These are phyloP conservation scores for Lichina pygmaea DNA, from an alignment of 495 filamentous ascomycete species.

Conservation along the genomic window DNA sequence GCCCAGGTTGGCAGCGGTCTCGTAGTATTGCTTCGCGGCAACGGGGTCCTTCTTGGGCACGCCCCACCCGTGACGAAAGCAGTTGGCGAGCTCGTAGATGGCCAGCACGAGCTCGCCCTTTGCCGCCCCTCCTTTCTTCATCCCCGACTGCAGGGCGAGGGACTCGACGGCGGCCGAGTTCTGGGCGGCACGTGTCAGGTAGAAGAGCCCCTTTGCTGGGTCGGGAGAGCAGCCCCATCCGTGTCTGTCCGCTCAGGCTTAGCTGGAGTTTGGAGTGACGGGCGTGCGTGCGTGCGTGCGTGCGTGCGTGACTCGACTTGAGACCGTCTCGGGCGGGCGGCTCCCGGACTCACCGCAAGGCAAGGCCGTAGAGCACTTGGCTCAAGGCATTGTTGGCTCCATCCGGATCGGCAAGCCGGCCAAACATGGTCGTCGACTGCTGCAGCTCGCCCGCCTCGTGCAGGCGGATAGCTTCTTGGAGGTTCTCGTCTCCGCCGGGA, in stretches of 20 bases:
- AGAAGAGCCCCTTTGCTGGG: conserved; percentile 45
- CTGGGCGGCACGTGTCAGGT: conserved; percentile 68
- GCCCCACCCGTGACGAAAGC: conserved; percentile 91
- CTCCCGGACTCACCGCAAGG: conserved; percentile 38
- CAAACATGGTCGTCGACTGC: conserved; percentile 64
- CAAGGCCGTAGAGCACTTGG: conserved; percentile 89
- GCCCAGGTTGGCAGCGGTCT: conserved; percentile 84
- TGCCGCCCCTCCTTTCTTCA: conserved; percentile 79
- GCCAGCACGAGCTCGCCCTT: conserved; percentile 96
- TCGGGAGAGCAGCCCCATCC: conserved; percentile 72
- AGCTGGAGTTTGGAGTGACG: background rate
- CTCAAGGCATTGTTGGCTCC: conserved; percentile 78
- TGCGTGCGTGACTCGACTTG: too few relatives aligned
- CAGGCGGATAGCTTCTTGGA: conserved; percentile 85
- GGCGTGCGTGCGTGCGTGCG: too few relatives aligned
- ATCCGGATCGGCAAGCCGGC: conserved; percentile 56
- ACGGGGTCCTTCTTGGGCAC: conserved; percentile 53
- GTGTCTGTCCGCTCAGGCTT: conserved; percentile 26
- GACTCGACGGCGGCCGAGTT: conserved; percentile 73
- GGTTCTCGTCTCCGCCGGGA: conserved; percentile 23
- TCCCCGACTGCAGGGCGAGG: conserved; percentile 53
- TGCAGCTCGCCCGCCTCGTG: conserved; percentile 63
- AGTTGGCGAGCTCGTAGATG: conserved; percentile 87
- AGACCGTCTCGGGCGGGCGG: too few relatives aligned
- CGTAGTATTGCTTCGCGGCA: conserved; percentile 84